These are phyloP conservation scores for Dipteronia dyeriana DNA, from an alignment of 345 rosid genomes.

Conservation along the genomic window DNA sequence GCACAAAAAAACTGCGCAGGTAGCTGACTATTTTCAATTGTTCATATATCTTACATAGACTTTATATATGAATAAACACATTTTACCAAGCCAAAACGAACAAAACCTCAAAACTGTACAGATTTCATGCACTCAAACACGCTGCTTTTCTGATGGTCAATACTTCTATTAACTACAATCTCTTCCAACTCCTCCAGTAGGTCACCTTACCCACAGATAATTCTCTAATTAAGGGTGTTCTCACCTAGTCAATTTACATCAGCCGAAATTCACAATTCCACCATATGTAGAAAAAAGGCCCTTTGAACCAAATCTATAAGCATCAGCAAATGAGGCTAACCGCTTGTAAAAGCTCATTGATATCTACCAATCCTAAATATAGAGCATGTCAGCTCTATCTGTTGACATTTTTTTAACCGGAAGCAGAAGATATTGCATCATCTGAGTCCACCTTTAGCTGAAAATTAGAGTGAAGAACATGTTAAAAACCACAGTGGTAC, in stretches of 20 bases:
- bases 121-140: background rate
- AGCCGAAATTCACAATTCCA: background rate
- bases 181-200: background rate
- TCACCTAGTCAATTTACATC: background rate
- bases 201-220: too few relatives aligned
- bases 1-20: too few relatives aligned
- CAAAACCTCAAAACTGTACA: background rate
- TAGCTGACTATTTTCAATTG: too few relatives aligned
- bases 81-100: background rate
- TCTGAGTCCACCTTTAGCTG: constrained; percentile 83
- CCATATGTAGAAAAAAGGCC: background rate
- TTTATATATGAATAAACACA: too few relatives aligned
- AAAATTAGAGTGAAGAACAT: constrained; percentile 5
- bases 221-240: background rate
- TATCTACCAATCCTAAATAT: background rate
- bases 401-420: constrained; percentile 19
- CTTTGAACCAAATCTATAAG: background rate
- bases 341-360: background rate
- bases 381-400: background rate
- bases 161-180: background rate
- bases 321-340: too few relatives aligned
- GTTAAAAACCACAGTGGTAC: background rate
- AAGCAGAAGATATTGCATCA: constrained; percentile 55
- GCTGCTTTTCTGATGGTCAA: background rate
- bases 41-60: too few relatives aligned